Conservation (phyloP, 2,329 filamentous ascomycete species). For the Fusarium algeriense region DNA sequence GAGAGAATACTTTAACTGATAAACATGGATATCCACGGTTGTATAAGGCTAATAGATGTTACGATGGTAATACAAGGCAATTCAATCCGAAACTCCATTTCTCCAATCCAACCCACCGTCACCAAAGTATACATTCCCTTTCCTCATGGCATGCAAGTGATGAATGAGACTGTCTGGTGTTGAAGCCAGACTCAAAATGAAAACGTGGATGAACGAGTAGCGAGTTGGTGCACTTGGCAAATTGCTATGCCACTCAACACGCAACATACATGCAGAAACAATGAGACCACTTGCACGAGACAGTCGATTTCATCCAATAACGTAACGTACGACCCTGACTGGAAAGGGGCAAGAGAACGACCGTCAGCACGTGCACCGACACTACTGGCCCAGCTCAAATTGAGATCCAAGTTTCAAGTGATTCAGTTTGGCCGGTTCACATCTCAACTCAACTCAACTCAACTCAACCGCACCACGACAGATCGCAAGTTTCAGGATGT, state of each 20-base stretch:
- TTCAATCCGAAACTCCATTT: constrained; percentile 37
- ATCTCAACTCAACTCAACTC: constrained; percentile 7
- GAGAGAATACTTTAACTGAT: background rate
- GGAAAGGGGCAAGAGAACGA: constrained; percentile 12
- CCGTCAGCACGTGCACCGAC: constrained; percentile 24
- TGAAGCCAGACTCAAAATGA: constrained; percentile 23
- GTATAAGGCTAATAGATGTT: constrained; percentile 21
- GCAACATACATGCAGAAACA: constrained; percentile 40
- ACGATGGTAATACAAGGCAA: constrained; percentile 38
- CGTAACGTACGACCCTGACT: constrained; percentile 23
- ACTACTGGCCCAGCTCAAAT: constrained; percentile 17
- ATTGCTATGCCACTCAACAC: constrained; percentile 11
- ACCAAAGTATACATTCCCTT: constrained; percentile 34
- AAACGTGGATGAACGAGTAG: constrained; percentile 19
- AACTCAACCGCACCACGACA: constrained; percentile 27
- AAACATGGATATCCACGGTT: constrained; percentile 13
- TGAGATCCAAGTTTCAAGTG: constrained; percentile 7
- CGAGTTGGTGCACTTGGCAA: constrained; percentile 14
- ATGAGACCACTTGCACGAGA: constrained; percentile 41
- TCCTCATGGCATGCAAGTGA: constrained; percentile 39
- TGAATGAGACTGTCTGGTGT: constrained; percentile 30
- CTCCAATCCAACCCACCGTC: constrained; percentile 23
- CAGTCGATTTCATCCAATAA: constrained; percentile 39
- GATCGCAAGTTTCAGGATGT: constrained; percentile 43
- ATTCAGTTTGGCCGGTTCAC: constrained; percentile 34